phyloP scores from a whole-genome alignment of 306 rosid genomes.

The Quillaja saponaria region DNA sequence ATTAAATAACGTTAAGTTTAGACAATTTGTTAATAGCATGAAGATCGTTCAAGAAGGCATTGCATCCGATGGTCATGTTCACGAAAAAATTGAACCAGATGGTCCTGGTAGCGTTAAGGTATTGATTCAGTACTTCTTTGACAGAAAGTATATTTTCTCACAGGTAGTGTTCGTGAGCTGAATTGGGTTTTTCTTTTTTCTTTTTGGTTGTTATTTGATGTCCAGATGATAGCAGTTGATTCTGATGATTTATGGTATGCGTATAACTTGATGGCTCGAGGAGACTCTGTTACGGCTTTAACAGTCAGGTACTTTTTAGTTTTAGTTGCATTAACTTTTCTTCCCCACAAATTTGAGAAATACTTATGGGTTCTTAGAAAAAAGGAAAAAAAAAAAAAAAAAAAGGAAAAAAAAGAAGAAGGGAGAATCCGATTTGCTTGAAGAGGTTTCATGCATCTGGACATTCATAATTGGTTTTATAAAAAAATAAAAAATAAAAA shows the following conservation, averaged over 20 bases:
- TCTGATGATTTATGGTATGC: conserved; percentile 92
- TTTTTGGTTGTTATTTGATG: neutral
- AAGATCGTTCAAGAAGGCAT: conserved; percentile 76
- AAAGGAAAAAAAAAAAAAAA: too few species aligned
- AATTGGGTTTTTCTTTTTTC: neutral
- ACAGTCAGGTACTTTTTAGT: conserved; percentile 63
- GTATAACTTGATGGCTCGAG: conserved; percentile 82
- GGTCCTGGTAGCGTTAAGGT: conserved; percentile 99
- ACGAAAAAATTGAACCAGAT: conserved; percentile 53
- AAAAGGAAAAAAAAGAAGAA: too few species aligned
- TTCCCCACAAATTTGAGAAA: too few species aligned
- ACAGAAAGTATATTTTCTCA: too few species aligned
- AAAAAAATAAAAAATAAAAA: too few species aligned
- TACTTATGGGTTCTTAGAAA: too few species aligned
- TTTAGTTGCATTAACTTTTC: neutral
- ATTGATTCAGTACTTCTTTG: neutral
- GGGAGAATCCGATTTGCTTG: too few species aligned
- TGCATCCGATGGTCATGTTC: conserved; percentile 74
- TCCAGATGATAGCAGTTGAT: conserved; percentile 89
- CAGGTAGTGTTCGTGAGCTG: too few species aligned
- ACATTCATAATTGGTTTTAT: too few species aligned
- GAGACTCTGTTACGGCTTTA: conserved; percentile 79
- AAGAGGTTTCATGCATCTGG: too few species aligned
- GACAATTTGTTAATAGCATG: too few species aligned
- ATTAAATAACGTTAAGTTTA: too few species aligned